A percentile compares a stretch with the other conserved stretches of the same genome.
These are phyloP conservation scores for Irpex lacteus DNA, from an alignment of 1,284 basidiomycete genomes.

Conservation along the genomic window DNA sequence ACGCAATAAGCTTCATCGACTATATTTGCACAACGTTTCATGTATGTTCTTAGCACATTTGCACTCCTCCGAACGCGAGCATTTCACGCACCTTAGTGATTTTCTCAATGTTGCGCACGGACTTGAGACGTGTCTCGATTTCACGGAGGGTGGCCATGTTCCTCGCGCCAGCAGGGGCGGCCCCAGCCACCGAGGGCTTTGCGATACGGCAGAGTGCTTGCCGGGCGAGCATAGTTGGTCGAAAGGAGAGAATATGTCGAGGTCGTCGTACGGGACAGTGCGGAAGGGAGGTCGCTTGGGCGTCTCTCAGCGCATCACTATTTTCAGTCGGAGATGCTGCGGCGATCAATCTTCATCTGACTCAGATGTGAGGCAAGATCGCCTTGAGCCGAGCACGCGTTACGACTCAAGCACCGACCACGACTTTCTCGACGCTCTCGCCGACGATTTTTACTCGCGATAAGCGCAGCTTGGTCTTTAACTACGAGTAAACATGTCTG, in stretches of 20 bases:
- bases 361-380: slow-evolving; percentile 13
- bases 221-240: slow-evolving; percentile 53
- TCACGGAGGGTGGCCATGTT: slow-evolving; percentile 98
- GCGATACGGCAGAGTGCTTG: slow-evolving; percentile 64
- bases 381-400: slow-evolving; percentile 30
- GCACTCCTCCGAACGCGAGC: neutral
- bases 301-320: slow-evolving; percentile 21
- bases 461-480: slow-evolving; percentile 8
- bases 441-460: neutral
- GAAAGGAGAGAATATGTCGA: slow-evolving; percentile 17
- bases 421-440: neutral
- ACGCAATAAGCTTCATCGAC: slow-evolving; percentile 99
- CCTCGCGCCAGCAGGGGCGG: slow-evolving; percentile 64
- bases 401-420: neutral
- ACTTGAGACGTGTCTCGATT: slow-evolving; percentile 96
- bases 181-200: slow-evolving; percentile 55
- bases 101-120: slow-evolving; percentile 98
- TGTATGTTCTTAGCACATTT: neutral
- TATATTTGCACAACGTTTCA: slow-evolving; percentile 28
- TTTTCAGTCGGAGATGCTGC: slow-evolving; percentile 4
- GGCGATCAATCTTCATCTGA: slow-evolving; percentile 13
- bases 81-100: slow-evolving; percentile 83
- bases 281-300: slow-evolving; percentile 16
- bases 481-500: slow-evolving; percentile 41
- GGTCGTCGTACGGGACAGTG: slow-evolving; percentile 25